Evolutionary conservation across 768 basidiomycete species (phyloP).

Genomic region (Phylloporus sp.): DNA sequence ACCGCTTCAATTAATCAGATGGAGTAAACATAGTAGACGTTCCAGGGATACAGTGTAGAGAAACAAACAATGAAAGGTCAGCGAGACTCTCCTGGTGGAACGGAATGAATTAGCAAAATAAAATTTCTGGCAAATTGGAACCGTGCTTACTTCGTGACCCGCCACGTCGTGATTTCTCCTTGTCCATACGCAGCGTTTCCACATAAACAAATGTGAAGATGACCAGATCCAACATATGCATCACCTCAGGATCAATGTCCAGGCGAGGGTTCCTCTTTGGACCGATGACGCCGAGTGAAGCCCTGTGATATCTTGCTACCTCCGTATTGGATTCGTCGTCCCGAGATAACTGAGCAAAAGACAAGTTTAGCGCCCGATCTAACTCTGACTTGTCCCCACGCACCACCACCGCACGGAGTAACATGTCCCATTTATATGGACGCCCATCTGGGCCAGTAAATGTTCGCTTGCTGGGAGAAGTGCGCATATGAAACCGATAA

Average conservation of each 20-base stretch:
- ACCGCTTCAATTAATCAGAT: neutral
- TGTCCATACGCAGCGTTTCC: conserved; percentile 19
- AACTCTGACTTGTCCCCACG: neutral
- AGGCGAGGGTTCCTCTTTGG: conserved; percentile 10
- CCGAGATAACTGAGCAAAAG: conserved; percentile 8
- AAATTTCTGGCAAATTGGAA: neutral
- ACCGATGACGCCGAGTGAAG: conserved; percentile 16
- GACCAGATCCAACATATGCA: conserved; percentile 23
- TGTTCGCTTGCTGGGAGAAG: conserved; percentile 11
- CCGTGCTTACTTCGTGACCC: neutral
- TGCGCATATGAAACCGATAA: neutral
- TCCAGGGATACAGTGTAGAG: neutral
- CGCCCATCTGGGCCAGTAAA: conserved; percentile 32
- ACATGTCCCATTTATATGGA: conserved; percentile 31
- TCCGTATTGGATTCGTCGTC: conserved; percentile 11
- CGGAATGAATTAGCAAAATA: neutral
- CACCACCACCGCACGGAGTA: conserved; percentile 9
- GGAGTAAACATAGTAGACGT: neutral
- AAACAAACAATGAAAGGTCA: neutral
- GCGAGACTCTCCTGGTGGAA: neutral
- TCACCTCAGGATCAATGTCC: conserved; percentile 14
- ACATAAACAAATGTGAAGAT: conserved; percentile 25
- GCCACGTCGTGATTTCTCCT: neutral
- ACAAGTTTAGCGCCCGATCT: neutral
- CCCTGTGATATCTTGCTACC: conserved; percentile 16